Conservation (phyloP, 2,329 filamentous ascomycete species). For the Hirsutella thompsonii region DNA sequence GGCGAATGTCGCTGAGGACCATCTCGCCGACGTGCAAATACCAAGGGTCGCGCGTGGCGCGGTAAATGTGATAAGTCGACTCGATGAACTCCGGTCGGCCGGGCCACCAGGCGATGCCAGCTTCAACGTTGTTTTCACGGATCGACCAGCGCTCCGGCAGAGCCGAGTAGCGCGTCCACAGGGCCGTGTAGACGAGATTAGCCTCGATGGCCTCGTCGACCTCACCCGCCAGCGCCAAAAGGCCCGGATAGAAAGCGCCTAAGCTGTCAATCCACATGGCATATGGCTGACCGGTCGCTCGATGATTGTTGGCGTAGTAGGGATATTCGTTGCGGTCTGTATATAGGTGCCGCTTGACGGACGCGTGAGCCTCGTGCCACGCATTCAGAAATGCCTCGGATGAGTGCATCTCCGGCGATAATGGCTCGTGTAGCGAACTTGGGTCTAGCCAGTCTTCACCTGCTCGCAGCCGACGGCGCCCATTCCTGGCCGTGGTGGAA, state of each 20-base stretch:
- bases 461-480: constrained; percentile 21
- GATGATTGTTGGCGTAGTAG: constrained; percentile 84
- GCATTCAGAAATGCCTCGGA: constrained; percentile 67
- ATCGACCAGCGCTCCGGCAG: constrained; percentile 92
- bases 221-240: constrained; percentile 76
- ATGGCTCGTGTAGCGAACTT: constrained; percentile 45
- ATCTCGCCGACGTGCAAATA: constrained; percentile 94
- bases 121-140: constrained; percentile 69
- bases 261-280: constrained; percentile 95
- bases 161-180: constrained; percentile 92
- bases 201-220: constrained; percentile 83
- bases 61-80: constrained; percentile 91
- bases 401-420: constrained; percentile 54
- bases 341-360: constrained; percentile 86
- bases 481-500: constrained; percentile 11
- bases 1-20: constrained; percentile 76
- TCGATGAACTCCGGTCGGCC: constrained; percentile 94
- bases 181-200: constrained; percentile 78
- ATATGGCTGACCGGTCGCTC: constrained; percentile 74
- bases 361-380: constrained; percentile 76
- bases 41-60: constrained; percentile 88
- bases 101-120: constrained; percentile 86
- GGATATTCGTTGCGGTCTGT: constrained; percentile 66
- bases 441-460: constrained; percentile 43
- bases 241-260: constrained; percentile 86